phyloP scores from a whole-genome alignment of 108 stramenopile species.

The Poteriospumella lacustris region DNA sequence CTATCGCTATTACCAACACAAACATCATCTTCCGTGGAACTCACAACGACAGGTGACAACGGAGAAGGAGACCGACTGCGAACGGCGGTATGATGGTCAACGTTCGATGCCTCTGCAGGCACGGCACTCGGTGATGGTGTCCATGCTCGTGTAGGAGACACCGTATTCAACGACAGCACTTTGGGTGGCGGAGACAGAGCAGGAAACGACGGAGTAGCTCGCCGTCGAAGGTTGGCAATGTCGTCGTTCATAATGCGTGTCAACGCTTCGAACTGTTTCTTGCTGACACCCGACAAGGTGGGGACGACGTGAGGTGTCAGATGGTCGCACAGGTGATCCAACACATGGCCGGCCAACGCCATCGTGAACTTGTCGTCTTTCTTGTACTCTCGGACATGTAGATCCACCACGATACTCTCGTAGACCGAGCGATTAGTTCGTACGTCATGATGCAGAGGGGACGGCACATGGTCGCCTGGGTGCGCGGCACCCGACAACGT shows the following conservation, averaged over 20 bases:
- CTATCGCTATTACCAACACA: too few species aligned
- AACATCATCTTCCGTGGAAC: too few species aligned
- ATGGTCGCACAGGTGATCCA: background rate
- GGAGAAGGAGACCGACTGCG: too few species aligned
- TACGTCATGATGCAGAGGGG: background rate
- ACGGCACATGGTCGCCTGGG: background rate
- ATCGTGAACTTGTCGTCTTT: conserved; percentile 32
- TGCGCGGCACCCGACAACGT: background rate
- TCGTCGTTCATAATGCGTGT: background rate
- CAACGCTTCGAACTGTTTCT: background rate
- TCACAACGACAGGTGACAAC: too few species aligned
- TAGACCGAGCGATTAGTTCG: background rate
- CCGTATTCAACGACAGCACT: too few species aligned
- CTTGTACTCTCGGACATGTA: conserved; percentile 7
- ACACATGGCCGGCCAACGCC: conserved; percentile 25
- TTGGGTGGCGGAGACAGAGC: too few species aligned
- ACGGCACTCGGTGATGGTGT: too few species aligned
- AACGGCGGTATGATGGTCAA: too few species aligned
- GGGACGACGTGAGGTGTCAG: conserved; percentile 1
- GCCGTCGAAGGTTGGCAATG: conserved; percentile 34
- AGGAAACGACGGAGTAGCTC: background rate
- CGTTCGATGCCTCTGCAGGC: too few species aligned
- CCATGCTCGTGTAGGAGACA: too few species aligned
- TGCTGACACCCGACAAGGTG: background rate
- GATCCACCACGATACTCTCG: conserved; percentile 17